A percentile compares a stretch with the other conserved stretches of the same genome.
These are phyloP conservation scores for Hydnum rufescens DNA, from an alignment of 768 basidiomycete species.

Conservation along the genomic window DNA sequence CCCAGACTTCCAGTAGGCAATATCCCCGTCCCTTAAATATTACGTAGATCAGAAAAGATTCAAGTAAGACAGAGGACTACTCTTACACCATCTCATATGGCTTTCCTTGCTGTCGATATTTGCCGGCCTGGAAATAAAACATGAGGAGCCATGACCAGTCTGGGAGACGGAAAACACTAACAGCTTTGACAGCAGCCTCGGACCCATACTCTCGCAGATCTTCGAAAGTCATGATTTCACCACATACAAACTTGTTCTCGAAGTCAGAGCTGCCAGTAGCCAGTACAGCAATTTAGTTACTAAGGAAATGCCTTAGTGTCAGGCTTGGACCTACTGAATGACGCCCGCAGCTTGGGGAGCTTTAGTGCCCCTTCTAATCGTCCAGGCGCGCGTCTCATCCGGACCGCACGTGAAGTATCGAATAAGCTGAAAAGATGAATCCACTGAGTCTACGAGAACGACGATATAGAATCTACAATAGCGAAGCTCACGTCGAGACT, in stretches of 20 bases:
- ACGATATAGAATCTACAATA: neutral
- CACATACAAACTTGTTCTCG: constrained; percentile 94
- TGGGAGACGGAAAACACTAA: constrained; percentile 11
- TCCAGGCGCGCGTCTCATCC: constrained; percentile 96
- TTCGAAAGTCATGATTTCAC: constrained; percentile 85
- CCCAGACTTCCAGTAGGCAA: constrained; percentile 82
- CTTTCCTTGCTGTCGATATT: constrained; percentile 89
- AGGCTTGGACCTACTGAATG: constrained; percentile 51
- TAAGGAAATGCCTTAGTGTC: neutral
- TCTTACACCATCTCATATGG: constrained; percentile 67
- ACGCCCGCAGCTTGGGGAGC: constrained; percentile 97
- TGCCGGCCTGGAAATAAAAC: constrained; percentile 32
- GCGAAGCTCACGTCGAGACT: constrained; percentile 48
- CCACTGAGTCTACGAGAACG: neutral
- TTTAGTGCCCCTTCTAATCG: constrained; percentile 80
- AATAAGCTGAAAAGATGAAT: constrained; percentile 52
- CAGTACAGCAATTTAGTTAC: neutral
- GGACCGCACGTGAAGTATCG: constrained; percentile 97
- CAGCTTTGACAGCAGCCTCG: constrained; percentile 82
- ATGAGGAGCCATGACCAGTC: constrained; percentile 4
- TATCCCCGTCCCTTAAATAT: constrained; percentile 59
- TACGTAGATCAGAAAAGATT: neutral
- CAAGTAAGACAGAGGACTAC: neutral
- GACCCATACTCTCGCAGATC: constrained; percentile 84
- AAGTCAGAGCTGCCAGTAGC: constrained; percentile 56